Base-by-base conservation (phyloP, 352 stramenopile genomes). In the Phytophthora citricola region DNA sequence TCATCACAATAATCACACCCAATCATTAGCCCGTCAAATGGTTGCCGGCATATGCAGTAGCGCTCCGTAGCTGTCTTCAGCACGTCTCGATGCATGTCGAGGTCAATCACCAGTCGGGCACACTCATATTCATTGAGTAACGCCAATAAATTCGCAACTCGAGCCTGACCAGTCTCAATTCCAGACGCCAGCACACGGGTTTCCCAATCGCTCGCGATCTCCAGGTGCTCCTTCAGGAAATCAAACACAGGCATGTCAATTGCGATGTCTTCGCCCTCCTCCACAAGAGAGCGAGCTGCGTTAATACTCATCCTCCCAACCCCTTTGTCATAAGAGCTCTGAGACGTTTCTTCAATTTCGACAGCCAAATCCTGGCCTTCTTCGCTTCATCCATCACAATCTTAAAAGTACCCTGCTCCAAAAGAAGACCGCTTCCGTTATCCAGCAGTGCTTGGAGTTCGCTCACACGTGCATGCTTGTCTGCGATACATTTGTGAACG, bases 21-120 rank as follows among this genome's bases (percentile, higher is more conserved):
- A 41, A 97, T 95, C 89, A 97, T 97, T 20, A 97, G 69, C 2
- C 89, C 89, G 65, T 95, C 88, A 69, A 94, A 97, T n/a, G 89
- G 89, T 64, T 95, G 89, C 3, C 89, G 82, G 38, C 89, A 97
- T n/a, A 97, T 92, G 58, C 89, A 97, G 58, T 93, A 97, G 2
- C 87, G 92, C 72, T 97, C 90, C 2, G 93, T 97, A 4, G 92
- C 94, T n/a, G 95, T 93, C 57, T 96, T 91, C 10, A 99, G 75
- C 31, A 97, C 89, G 34, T 95, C 84, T 9, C 86, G 83, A 63
- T 97, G 87, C 83, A 94, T 94, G 32, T 95, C 85, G 26, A 97
- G 58, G 55, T 97, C 89, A 63, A 97, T 91, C 20, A 95, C 65
- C 7, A 95, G 69, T 29, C 84, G 63, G 7, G 81, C 84, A 11